Evolutionary conservation across 345 rosid genomes (phyloP).

Genomic region (Sisymbrium altissimum): DNA sequence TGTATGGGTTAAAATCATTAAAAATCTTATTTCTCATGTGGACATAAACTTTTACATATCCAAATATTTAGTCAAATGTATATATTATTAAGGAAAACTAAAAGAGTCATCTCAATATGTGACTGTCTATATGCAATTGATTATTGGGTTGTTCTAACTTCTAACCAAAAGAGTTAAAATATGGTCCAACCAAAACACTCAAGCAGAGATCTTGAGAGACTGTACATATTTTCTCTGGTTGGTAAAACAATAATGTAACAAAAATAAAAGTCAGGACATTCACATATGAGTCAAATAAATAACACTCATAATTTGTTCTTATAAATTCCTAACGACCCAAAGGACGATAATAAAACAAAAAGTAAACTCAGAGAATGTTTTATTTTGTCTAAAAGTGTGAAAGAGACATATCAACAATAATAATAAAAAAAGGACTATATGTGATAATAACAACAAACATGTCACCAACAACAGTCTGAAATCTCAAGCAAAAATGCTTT

Average conservation of each 20-base stretch:
- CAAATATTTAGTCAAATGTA: neutral
- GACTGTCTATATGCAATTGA: neutral
- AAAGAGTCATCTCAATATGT: neutral
- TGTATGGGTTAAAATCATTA: too few relatives aligned
- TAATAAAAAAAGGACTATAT: neutral
- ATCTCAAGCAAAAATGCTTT: constrained; percentile 34
- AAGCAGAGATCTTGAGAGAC: constrained; percentile 22
- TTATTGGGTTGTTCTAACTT: constrained; percentile 20
- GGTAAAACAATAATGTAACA: constrained; percentile 19
- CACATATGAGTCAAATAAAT: constrained; percentile 23
- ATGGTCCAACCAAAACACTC: constrained; percentile 27
- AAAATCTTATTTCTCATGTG: too few relatives aligned
- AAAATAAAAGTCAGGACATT: constrained; percentile 24
- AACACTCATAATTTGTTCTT: neutral
- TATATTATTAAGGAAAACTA: neutral
- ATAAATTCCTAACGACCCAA: neutral
- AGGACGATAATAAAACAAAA: constrained; percentile 10
- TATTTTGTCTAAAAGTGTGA: constrained; percentile 20
- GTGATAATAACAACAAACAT: constrained; percentile 37
- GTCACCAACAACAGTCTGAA: constrained; percentile 36
- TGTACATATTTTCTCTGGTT: constrained; percentile 25
- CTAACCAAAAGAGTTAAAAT: constrained; percentile 16
- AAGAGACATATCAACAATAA: constrained; percentile 34
- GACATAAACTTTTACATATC: too few relatives aligned
- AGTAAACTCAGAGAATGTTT: constrained; percentile 33